A percentile compares a stretch with the other conserved stretches of the same genome.
These are phyloP conservation scores for Candida manassasensis DNA, from an alignment of 805 yeast species.

Conservation along the genomic window DNA sequence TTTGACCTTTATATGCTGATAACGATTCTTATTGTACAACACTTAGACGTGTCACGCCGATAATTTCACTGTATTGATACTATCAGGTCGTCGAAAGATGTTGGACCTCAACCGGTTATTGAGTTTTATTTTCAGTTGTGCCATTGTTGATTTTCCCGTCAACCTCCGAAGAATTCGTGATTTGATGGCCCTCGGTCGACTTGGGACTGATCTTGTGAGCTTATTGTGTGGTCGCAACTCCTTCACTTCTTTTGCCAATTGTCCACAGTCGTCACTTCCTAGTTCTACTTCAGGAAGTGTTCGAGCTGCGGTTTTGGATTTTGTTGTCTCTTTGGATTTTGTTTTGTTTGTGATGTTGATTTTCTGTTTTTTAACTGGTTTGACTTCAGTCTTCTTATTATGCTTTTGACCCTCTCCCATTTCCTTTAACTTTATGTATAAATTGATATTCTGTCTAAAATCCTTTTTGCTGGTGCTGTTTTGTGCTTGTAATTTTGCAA, in stretches of 20 bases:
- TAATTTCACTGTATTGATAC: constrained; percentile 2
- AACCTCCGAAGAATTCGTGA: constrained; percentile 3
- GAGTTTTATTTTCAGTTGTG: neutral
- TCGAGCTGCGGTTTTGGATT: neutral
- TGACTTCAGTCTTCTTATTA: neutral
- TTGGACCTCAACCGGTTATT: neutral
- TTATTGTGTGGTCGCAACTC: neutral
- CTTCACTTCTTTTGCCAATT: constrained; percentile 5
- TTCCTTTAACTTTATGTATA: constrained; percentile 1
- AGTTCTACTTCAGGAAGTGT: constrained; percentile 1
- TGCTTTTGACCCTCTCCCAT: constrained; percentile 1
- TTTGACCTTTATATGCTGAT: constrained; percentile 4
- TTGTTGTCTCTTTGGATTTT: neutral
- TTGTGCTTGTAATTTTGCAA: constrained; percentile 4
- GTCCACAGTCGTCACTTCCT: constrained; percentile 4
- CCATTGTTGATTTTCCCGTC: constrained; percentile 2
- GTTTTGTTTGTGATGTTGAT: neutral
- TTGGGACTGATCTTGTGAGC: constrained; percentile 1
- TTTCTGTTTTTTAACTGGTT: neutral
- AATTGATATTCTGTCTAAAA: neutral
- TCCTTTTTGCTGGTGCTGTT: constrained; percentile 1
- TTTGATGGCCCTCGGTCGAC: constrained; percentile 4
- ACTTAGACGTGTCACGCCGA: neutral
- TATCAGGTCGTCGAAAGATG: constrained; percentile 2
- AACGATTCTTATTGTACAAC: constrained; percentile 1